A percentile compares a stretch with the other conserved stretches of the same genome.
phyloP scores from a whole-genome alignment of 176 grass and related monocot species.

The Puya raimondii region DNA sequence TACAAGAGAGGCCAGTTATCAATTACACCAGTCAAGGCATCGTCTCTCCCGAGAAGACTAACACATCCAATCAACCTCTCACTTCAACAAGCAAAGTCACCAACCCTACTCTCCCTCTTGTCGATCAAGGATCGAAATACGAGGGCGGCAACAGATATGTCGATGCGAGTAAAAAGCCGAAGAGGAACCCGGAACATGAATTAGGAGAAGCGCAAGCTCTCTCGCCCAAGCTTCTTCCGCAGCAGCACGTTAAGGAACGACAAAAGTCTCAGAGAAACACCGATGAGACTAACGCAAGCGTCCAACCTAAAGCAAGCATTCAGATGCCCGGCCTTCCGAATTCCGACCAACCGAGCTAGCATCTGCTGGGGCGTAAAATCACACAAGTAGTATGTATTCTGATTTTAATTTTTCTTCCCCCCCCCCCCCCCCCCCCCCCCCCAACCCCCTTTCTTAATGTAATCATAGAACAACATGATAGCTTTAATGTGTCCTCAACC shows the following conservation, averaged over 20 bases:
- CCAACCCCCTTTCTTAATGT: neutral
- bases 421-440: no score
- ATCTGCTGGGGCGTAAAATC: constrained; percentile 2
- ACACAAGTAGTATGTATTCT: constrained; percentile 7
- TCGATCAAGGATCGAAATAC: constrained; percentile 35
- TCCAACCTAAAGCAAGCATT: constrained; percentile 5
- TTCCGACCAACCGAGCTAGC: constrained; percentile 40
- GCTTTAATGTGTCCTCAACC: constrained; percentile 7
- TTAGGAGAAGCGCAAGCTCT: constrained; percentile 37
- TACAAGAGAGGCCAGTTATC: constrained; percentile 15
- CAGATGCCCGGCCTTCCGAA: constrained; percentile 32
- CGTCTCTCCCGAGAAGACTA: constrained; percentile 19
- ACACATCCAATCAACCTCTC: constrained; percentile 1
- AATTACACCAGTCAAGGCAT: neutral
- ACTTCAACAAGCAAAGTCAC: constrained; percentile 24
- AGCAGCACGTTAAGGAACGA: constrained; percentile 36
- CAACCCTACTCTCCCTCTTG: constrained; percentile 21
- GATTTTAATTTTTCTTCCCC: neutral
- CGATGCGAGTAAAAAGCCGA: constrained; percentile 57
- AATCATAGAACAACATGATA: constrained; percentile 9
- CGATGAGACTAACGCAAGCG: constrained; percentile 38
- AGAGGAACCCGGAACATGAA: constrained; percentile 45
- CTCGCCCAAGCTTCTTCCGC: constrained; percentile 17
- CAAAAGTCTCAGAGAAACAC: constrained; percentile 35
- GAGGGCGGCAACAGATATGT: constrained; percentile 22